Base-by-base conservation (phyloP, 805 yeast genomes). In the Ogataea paradorogensis region DNA sequence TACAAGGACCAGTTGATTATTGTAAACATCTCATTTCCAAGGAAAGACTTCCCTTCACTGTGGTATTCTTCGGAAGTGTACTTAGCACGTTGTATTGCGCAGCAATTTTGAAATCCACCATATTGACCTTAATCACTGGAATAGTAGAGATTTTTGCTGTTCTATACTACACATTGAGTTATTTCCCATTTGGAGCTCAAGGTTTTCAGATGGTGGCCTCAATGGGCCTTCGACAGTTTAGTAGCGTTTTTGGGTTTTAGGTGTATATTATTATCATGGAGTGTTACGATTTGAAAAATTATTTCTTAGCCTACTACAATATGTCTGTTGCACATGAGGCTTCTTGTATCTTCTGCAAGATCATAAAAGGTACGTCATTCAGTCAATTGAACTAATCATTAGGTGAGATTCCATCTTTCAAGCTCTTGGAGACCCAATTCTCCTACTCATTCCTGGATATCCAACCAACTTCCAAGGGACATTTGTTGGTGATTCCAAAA, bases 321-420 rank as follows among this genome's bases (percentile, higher is more conserved):
- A 59, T 71, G 38, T 46, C 66, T 27, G 45, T 51, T 33, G 52
- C 54, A 18, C 56, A 58, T 39, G 73, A 74, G 45, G 83, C 86
- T 16, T 63, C 80, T 25, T 91, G 98, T 67, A 80, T 91, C 55
- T 91, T 91, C 60, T 91, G 98, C 71, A 88, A 90, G 58, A 91
- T 91, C 64, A 81, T 91, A 69, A 88, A 88, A 59, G 89, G 84
- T 76, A 63, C 28, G 79, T 58, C 21, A 9, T 11, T 4, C 4
- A 9, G 5, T 14, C 21, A 14, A 18, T 31, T 23, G 28, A 14
- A 38, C 51, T 28, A 26, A 40, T 27, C 7, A 9, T 14, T 29
- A 78, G 95, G 96, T 40, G 97, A 93, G 55, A 93, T 91, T 58
- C 99, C 99, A 24, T 85, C 95, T 2, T 79, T 87, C 71, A 93